A percentile compares a stretch with the other conserved stretches of the same genome.
These are phyloP conservation scores for Calonectria hongkongensis DNA, from an alignment of 2,329 filamentous ascomycete species.

Conservation along the genomic window DNA sequence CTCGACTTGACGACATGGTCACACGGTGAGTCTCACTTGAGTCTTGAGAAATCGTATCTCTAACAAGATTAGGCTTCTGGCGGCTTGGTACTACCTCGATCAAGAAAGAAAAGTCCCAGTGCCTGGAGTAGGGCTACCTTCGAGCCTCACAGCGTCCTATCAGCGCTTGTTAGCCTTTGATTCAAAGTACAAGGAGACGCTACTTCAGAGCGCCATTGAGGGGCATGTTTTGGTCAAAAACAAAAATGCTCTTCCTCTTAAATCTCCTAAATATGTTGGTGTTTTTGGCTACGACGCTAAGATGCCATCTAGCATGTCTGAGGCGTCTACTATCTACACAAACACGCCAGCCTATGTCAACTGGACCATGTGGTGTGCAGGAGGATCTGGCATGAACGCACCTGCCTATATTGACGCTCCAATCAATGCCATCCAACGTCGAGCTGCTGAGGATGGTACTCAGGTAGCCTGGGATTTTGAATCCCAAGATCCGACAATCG, in stretches of 20 bases:
- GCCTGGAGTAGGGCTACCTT: slow-evolving; percentile 19
- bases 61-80: slow-evolving; percentile 14
- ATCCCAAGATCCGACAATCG: not conserved
- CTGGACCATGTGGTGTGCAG: slow-evolving; percentile 25
- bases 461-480: not conserved
- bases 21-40: slow-evolving; percentile 3
- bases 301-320: slow-evolving; percentile 3
- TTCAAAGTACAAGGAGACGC: not conserved
- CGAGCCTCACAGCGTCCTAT: not conserved
- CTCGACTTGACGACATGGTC: slow-evolving; percentile 25
- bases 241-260: slow-evolving; percentile 22
- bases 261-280: slow-evolving; percentile 16
- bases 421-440: slow-evolving; percentile 8
- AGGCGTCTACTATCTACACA: not conserved
- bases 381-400: slow-evolving; percentile 19
- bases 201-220: slow-evolving; percentile 17
- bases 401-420: slow-evolving; percentile 1
- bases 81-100: slow-evolving; percentile 25
- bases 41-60: no score
- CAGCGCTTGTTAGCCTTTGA: not conserved
- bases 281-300: slow-evolving; percentile 26
- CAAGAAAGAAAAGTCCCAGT: slow-evolving; percentile 5
- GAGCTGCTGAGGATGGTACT: slow-evolving; percentile 6
- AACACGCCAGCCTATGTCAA: not conserved
- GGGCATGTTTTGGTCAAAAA: slow-evolving; percentile 32